phyloP scores from a whole-genome alignment of 371 early-diverging fungal species.

The Paraphysoderma sedebokerense region DNA sequence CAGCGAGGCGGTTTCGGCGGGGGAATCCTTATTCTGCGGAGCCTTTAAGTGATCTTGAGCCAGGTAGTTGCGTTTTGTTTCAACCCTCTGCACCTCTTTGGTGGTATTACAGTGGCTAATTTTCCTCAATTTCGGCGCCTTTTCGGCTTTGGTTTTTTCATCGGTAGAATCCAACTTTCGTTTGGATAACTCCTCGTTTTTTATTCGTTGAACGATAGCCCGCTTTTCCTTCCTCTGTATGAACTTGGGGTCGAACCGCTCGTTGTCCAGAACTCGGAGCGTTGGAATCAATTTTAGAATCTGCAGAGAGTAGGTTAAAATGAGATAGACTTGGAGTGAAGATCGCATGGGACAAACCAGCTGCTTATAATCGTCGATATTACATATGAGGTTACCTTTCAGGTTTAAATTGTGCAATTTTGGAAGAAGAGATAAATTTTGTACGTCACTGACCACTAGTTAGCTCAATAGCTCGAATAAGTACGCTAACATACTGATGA shows the following conservation, averaged over 20 bases:
- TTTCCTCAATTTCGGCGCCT: too few relatives aligned
- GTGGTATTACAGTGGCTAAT: too few relatives aligned
- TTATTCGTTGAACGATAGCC: slow-evolving; percentile 34
- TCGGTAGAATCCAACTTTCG: too few relatives aligned
- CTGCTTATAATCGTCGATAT: slow-evolving; percentile 31
- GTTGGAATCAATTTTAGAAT: slow-evolving; percentile 45
- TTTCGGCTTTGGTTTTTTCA: too few relatives aligned
- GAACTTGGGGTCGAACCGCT: slow-evolving; percentile 61
- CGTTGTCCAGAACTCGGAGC: slow-evolving; percentile 59
- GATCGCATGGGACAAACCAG: not conserved
- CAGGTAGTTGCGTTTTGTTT: too few relatives aligned
- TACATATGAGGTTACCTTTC: slow-evolving; percentile 59
- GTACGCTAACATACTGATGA: not conserved
- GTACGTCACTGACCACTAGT: slow-evolving; percentile 24
- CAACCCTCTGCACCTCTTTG: too few relatives aligned
- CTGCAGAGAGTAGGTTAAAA: slow-evolving; percentile 5
- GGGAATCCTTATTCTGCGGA: too few relatives aligned
- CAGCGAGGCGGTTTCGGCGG: too few relatives aligned
- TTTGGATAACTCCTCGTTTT: too few relatives aligned
- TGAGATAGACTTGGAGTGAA: not conserved
- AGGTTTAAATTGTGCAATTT: slow-evolving; percentile 51
- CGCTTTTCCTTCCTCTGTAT: slow-evolving; percentile 40
- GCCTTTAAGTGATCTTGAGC: too few relatives aligned
- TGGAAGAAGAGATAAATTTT: slow-evolving; percentile 35
- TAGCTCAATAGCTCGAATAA: not conserved